phyloP scores from a whole-genome alignment of 2,329 filamentous ascomycete genomes.

The Aspergillus fumigatiaffinis region DNA sequence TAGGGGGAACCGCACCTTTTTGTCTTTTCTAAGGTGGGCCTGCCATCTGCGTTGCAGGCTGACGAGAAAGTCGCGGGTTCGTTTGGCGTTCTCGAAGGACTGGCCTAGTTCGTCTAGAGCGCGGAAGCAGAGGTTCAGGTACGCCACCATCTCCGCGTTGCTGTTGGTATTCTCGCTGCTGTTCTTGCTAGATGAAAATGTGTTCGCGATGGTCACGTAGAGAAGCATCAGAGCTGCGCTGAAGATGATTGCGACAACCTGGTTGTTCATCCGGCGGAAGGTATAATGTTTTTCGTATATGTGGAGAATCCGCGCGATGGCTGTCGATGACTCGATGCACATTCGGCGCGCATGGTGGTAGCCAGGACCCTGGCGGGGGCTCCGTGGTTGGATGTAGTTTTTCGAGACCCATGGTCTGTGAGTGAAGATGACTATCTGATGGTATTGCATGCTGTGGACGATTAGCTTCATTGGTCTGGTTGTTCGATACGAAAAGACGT shows the following conservation, averaged over 20 bases:
- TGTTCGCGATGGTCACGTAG: conserved; percentile 35
- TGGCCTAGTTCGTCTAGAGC: conserved; percentile 40
- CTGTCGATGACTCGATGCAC: conserved; percentile 40
- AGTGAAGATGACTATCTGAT: conserved; percentile 43
- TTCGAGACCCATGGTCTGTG: conserved; percentile 45
- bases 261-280: conserved; percentile 42
- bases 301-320: conserved; percentile 39
- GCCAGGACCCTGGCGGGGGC: conserved; percentile 40
- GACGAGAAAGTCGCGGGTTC: conserved; percentile 37
- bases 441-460: conserved; percentile 38
- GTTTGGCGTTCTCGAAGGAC: conserved; percentile 40
- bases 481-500: conserved; percentile 4
- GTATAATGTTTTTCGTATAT: conserved; percentile 42
- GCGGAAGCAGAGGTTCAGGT: conserved; percentile 41
- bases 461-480: not conserved
- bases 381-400: conserved; percentile 39
- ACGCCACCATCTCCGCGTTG: conserved; percentile 31
- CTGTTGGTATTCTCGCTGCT: conserved; percentile 19
- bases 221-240: conserved; percentile 41
- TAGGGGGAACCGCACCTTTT: too few relatives aligned
- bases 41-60: conserved; percentile 39
- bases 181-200: conserved; percentile 20
- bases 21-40: too few relatives aligned
- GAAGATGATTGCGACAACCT: conserved; percentile 44
- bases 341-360: conserved; percentile 42